Base-by-base conservation (phyloP, 805 yeast genomes). In the Starmerella vitae region DNA sequence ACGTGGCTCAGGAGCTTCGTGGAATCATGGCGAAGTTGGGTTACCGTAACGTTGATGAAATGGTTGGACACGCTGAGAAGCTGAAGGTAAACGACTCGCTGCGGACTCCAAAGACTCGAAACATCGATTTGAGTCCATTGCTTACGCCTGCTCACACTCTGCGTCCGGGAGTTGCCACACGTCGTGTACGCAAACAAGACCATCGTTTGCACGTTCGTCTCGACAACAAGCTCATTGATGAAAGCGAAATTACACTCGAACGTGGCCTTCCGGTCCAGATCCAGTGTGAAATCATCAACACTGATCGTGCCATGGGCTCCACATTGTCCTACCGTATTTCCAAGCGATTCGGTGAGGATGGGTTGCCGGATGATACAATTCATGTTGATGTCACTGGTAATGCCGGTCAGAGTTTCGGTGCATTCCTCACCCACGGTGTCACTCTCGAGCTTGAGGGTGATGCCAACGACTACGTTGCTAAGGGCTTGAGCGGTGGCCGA, bases 391-490 rank as follows among this genome's bases (percentile, higher is more conserved):
- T 82, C 42, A 70, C 68, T 56, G 98, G 98, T 48, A 78, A 86
- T 41, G 98, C 98, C 21, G 98, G 98, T 55, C 98, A 88, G 66
- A 85, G 96, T 3, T 88, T 91, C 57, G 98, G 98, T 66, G 98
- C 97, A 2, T 88, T 83, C 69, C 70, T 91, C 53, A 93, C 97
- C 35, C 78, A 93, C 5, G 98, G 98, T 67, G 77, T 88, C 47
- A 91, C 97, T 9, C 74, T 88, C 56, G 93, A 83, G 60, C 69
- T 88, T 49, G 94, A 84, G 65, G 98, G 98, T 68, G 98, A 88
- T 63, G 83, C 95, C 51, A 88, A 88, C 59, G 98, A 88, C 66
- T 88, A 91, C 62, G 94, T 91, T 48, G 98, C 97, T 50, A 88
- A 88, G 65, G 96, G 97, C 52, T 68, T 88, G 43, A 81, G 94